These are phyloP conservation scores for Malassezia globosa DNA, from an alignment of 1,284 basidiomycete species.

Conservation along the genomic window DNA sequence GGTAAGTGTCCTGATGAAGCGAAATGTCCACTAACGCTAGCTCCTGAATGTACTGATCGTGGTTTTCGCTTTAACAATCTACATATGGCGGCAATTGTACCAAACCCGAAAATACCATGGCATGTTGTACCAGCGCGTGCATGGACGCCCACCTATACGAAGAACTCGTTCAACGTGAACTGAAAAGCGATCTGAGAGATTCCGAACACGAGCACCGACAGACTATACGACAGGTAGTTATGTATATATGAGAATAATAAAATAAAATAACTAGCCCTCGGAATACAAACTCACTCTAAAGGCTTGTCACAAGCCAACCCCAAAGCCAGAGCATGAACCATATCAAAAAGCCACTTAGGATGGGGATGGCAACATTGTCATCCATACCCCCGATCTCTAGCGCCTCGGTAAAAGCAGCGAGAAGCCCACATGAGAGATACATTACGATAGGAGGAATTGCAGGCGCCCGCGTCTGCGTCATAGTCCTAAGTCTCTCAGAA, in stretches of 20 bases:
- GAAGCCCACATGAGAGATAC: slow-evolving; percentile 33
- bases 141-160: slow-evolving; percentile 3
- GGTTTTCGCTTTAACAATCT: slow-evolving; percentile 4
- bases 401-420: slow-evolving; percentile 48
- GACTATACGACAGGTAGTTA: no score
- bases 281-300: neutral
- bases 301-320: slow-evolving; percentile 20
- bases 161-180: no score
- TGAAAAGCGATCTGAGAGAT: no score
- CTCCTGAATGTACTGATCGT: slow-evolving; percentile 8
- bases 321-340: slow-evolving; percentile 49
- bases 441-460: slow-evolving; percentile 34
- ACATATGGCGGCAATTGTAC: slow-evolving; percentile 16
- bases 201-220: no score
- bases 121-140: slow-evolving; percentile 15
- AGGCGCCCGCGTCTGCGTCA: neutral
- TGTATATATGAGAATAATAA: neutral
- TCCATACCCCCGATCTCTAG: slow-evolving; percentile 71
- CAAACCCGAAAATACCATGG: slow-evolving; percentile 15
- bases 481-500: neutral
- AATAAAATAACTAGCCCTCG: neutral
- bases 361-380: slow-evolving; percentile 85
- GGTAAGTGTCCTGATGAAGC: slow-evolving; percentile 1
- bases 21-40: slow-evolving; percentile 1
- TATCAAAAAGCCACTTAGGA: slow-evolving; percentile 72